phyloP scores from a whole-genome alignment of 192 early-diverging fungal genomes.

The Backusella tuberculispora region DNA sequence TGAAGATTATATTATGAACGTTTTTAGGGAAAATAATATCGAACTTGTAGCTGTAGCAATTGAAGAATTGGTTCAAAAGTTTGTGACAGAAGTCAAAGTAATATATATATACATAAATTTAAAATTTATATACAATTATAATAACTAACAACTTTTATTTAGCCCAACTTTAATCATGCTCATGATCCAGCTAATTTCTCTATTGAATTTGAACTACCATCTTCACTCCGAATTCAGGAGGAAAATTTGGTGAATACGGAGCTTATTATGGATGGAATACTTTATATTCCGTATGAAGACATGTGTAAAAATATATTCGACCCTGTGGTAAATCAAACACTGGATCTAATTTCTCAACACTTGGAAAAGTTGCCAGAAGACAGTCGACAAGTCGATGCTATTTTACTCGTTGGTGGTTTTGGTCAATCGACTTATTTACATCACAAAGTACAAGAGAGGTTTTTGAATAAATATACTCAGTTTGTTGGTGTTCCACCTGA shows the following conservation, averaged over 20 bases:
- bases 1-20: constrained; percentile 34
- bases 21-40: neutral
- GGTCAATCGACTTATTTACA: constrained; percentile 50
- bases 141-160: neutral
- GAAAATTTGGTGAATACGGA: neutral
- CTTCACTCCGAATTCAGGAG: neutral
- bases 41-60: neutral
- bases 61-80: constrained; percentile 18
- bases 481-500: constrained; percentile 47
- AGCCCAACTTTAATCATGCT: neutral
- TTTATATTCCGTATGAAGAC: neutral
- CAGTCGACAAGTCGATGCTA: constrained; percentile 37
- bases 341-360: constrained; percentile 48
- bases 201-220: neutral
- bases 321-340: constrained; percentile 28
- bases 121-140: neutral
- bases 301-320: neutral
- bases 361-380: constrained; percentile 40
- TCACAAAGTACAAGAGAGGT: constrained; percentile 39
- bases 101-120: neutral
- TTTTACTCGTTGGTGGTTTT: constrained; percentile 57
- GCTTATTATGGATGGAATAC: neutral
- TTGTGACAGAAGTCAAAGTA: constrained; percentile 15
- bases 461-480: constrained; percentile 43
- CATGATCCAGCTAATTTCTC: constrained; percentile 3